These are phyloP conservation scores for Phymatotrichopsis omnivora DNA, from an alignment of 2,329 filamentous ascomycete species.

Conservation along the genomic window DNA sequence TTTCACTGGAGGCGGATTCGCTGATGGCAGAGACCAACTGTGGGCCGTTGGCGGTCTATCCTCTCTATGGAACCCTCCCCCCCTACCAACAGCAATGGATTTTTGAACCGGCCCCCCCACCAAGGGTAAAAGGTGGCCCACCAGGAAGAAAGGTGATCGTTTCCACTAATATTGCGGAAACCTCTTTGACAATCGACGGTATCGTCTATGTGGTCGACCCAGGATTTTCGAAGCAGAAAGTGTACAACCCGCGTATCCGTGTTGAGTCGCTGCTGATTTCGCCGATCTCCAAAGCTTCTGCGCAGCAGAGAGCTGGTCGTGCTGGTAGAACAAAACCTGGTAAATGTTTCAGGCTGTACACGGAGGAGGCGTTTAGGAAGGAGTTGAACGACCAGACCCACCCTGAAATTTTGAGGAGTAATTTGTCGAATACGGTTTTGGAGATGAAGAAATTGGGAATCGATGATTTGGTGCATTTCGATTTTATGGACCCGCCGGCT, in stretches of 20 bases:
- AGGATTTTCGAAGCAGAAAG: conserved; percentile 98
- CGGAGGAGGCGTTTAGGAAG: conserved; percentile 90
- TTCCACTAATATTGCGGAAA: conserved; percentile 96
- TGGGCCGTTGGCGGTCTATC: conserved; percentile 81
- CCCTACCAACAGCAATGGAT: conserved; percentile 90
- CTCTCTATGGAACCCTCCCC: conserved; percentile 85
- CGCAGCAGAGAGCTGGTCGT: conserved; percentile 95
- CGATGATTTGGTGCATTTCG: conserved; percentile 92
- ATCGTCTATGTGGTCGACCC: conserved; percentile 99
- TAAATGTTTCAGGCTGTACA: conserved; percentile 97
- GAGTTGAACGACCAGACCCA: conserved; percentile 97
- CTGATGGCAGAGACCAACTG: conserved; percentile 84
- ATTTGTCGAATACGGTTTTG: conserved; percentile 85
- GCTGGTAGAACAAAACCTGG: conserved; percentile 95
- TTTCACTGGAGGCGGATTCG: conserved; percentile 80
- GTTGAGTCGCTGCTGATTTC: conserved; percentile 97
- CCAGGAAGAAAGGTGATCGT: conserved; percentile 92
- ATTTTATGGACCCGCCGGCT: conserved; percentile 95
- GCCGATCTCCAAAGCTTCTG: conserved; percentile 93
- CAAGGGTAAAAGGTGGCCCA: conserved; percentile 62
- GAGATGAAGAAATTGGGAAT: conserved; percentile 96
- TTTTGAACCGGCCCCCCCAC: conserved; percentile 75
- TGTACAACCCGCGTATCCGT: conserved; percentile 93
- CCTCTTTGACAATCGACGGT: conserved; percentile 91
- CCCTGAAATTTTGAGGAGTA: conserved; percentile 88